phyloP scores from a whole-genome alignment of 2,329 filamentous ascomycete genomes.

The Phyllosticta citriasiana region DNA sequence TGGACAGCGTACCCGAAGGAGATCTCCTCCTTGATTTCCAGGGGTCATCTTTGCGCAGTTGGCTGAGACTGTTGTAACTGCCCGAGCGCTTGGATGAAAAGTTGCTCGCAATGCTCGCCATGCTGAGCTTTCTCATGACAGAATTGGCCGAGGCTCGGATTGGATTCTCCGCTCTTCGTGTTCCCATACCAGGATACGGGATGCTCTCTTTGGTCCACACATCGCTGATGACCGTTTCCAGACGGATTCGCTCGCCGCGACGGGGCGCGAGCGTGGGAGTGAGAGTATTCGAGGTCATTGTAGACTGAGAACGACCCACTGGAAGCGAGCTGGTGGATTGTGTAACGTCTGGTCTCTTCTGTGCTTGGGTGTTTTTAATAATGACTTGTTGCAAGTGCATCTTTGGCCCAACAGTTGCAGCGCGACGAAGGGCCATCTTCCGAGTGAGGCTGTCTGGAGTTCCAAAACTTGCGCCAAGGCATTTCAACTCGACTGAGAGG shows the following conservation, averaged over 20 bases:
- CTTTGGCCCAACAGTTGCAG: constrained; percentile 62
- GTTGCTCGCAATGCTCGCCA: constrained; percentile 66
- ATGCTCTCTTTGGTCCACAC: constrained; percentile 76
- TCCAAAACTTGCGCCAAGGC: constrained; percentile 65
- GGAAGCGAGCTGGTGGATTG: constrained; percentile 36
- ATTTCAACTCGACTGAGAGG: constrained; percentile 60
- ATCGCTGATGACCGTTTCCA: constrained; percentile 65
- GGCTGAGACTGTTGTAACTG: constrained; percentile 41
- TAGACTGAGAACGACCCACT: constrained; percentile 70
- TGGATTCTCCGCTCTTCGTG: constrained; percentile 56
- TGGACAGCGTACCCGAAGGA: constrained; percentile 15
- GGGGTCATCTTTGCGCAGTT: constrained; percentile 26
- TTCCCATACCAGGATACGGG: constrained; percentile 73
- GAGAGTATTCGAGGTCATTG: constrained; percentile 54
- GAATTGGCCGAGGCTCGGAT: constrained; percentile 73
- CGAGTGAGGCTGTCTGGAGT: constrained; percentile 56
- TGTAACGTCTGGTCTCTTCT: constrained; percentile 46
- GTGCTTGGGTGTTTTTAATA: constrained; percentile 71
- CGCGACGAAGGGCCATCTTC: constrained; percentile 67
- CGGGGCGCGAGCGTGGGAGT: constrained; percentile 64
- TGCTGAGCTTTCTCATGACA: constrained; percentile 79
- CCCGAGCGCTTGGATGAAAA: constrained; percentile 62
- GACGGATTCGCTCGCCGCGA: constrained; percentile 62
- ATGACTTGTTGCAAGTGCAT: constrained; percentile 65
- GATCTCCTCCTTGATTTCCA: constrained; percentile 19